phyloP scores from a whole-genome alignment of 2,329 filamentous ascomycete genomes.

The Claviceps cyperi region DNA sequence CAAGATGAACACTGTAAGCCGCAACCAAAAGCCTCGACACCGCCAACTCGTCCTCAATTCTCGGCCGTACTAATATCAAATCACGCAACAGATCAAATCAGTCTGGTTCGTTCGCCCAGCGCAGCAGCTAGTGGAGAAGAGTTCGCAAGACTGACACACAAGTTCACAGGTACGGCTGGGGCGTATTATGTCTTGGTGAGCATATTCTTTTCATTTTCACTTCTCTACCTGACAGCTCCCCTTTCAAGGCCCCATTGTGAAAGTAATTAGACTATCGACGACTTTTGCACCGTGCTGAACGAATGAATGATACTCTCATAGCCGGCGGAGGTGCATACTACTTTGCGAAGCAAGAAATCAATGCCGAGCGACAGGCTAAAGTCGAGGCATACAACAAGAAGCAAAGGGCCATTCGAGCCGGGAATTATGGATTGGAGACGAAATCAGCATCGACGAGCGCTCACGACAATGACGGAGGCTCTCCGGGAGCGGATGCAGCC shows the following conservation, averaged over 20 bases:
- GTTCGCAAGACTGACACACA: background rate
- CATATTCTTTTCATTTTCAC: background rate
- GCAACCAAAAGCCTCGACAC: background rate
- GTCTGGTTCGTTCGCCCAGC: conserved; percentile 40
- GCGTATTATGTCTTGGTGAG: conserved; percentile 69
- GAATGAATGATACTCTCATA: conserved; percentile 18
- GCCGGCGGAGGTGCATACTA: conserved; percentile 87
- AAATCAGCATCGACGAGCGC: conserved; percentile 19
- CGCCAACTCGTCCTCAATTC: background rate
- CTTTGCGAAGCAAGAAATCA: conserved; percentile 90
- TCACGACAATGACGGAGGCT: conserved; percentile 23
- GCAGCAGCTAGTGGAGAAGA: background rate
- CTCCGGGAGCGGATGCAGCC: conserved; percentile 42
- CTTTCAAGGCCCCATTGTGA: background rate
- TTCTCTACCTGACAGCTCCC: background rate
- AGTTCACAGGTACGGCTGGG: conserved; percentile 75
- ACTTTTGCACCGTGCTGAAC: background rate
- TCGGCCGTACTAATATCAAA: background rate
- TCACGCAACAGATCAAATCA: conserved; percentile 38
- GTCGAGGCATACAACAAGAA: conserved; percentile 54
- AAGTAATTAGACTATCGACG: too few relatives aligned
- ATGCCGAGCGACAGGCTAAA: conserved; percentile 66
- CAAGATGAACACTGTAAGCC: conserved; percentile 40
- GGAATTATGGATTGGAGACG: conserved; percentile 32
- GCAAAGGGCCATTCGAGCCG: conserved; percentile 40